Conservation (phyloP, 2,329 filamentous ascomycete species). For the Epichloe glyceriae region DNA sequence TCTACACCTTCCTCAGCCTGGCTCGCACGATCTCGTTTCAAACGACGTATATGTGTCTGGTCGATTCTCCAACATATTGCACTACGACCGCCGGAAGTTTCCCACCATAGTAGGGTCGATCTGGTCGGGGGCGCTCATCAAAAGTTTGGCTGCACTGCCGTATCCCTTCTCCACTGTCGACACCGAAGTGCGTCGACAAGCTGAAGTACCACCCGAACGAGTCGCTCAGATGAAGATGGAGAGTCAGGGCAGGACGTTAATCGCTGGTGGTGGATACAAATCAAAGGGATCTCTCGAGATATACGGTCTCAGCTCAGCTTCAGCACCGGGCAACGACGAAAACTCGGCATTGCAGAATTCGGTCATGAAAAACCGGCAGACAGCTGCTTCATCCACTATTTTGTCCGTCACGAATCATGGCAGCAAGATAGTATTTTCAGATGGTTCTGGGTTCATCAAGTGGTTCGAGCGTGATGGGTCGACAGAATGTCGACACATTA, state of each 20-base stretch:
- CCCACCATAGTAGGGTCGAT: conserved; percentile 65
- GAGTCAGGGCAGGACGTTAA: conserved; percentile 48
- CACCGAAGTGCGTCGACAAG: conserved; percentile 42
- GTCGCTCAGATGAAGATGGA: conserved; percentile 39
- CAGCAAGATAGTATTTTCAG: conserved; percentile 67
- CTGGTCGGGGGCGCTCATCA: conserved; percentile 71
- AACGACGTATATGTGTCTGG: conserved; percentile 81
- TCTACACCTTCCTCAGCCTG: conserved; percentile 55
- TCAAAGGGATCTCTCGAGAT: conserved; percentile 81
- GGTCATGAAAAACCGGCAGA: conserved; percentile 67
- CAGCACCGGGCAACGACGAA: conserved; percentile 12
- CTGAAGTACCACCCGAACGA: conserved; percentile 41
- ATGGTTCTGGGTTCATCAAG: conserved; percentile 71
- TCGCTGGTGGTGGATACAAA: conserved; percentile 83
- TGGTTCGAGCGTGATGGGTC: conserved; percentile 83
- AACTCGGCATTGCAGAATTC: conserved; percentile 27
- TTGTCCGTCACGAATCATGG: conserved; percentile 74
- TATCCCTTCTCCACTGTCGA: conserved; percentile 52
- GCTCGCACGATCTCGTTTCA: conserved; percentile 41
- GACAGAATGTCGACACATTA: conserved; percentile 42
- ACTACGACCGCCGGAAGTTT: conserved; percentile 81
- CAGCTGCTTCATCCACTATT: conserved; percentile 66
- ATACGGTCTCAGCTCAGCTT: conserved; percentile 46
- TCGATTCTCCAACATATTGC: conserved; percentile 75
- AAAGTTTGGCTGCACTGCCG: conserved; percentile 57